Conservation (phyloP, 2,329 filamentous ascomycete species). For the Fusarium lyarnte region DNA sequence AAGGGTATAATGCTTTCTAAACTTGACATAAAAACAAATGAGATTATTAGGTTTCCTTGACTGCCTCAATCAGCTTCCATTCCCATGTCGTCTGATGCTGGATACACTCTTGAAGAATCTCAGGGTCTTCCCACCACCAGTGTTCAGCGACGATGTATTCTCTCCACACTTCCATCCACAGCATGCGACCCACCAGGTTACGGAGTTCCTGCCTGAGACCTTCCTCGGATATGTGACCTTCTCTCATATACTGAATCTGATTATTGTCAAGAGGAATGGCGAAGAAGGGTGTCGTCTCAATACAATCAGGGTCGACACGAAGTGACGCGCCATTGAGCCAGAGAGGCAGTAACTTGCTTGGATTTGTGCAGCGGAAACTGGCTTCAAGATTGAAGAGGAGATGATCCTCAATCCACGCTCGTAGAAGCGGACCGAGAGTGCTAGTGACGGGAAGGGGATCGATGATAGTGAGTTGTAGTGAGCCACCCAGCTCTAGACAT, state of each 20-base stretch:
- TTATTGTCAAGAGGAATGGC: slow-evolving; percentile 48
- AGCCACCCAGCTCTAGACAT: slow-evolving; percentile 64
- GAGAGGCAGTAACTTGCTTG: slow-evolving; percentile 64
- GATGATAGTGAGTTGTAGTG: slow-evolving; percentile 67
- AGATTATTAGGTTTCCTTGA: slow-evolving; percentile 52
- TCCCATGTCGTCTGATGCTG: slow-evolving; percentile 65
- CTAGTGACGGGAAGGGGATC: slow-evolving; percentile 66
- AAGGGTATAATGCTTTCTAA: slow-evolving; percentile 21
- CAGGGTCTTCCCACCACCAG: slow-evolving; percentile 71
- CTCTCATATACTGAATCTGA: slow-evolving; percentile 27
- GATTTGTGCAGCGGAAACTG: slow-evolving; percentile 67
- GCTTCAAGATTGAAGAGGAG: slow-evolving; percentile 67
- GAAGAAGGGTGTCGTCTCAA: slow-evolving; percentile 57
- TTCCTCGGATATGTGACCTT: slow-evolving; percentile 38
- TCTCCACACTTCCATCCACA: slow-evolving; percentile 71
- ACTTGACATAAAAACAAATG: not conserved
- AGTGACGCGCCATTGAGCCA: slow-evolving; percentile 68
- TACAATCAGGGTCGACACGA: slow-evolving; percentile 55
- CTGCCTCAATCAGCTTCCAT: slow-evolving; percentile 64
- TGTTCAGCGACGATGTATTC: slow-evolving; percentile 55
- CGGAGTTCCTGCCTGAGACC: slow-evolving; percentile 57
- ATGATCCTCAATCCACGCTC: slow-evolving; percentile 69
- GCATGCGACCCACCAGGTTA: slow-evolving; percentile 62
- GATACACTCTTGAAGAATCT: slow-evolving; percentile 63
- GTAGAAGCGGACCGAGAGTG: slow-evolving; percentile 65